Base-by-base conservation (phyloP, 129 eudicot genomes). In the Sambucus nigra region DNA sequence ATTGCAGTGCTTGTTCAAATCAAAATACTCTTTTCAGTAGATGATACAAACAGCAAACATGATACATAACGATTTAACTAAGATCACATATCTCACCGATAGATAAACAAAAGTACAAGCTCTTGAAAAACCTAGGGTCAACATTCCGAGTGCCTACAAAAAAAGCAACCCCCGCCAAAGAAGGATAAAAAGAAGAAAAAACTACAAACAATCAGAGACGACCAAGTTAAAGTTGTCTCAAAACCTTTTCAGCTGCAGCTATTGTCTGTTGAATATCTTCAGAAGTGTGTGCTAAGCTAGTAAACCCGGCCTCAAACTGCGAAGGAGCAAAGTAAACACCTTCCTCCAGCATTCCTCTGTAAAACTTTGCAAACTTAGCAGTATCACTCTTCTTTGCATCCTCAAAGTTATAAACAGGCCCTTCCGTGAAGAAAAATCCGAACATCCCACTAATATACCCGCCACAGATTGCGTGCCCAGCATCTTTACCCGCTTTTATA, bases 271-370 rank as follows among this genome's bases (percentile, higher is more conserved):
- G 86, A 70, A 89, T 89, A 53, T 89, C 98, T 62, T 73, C 83
- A 3, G 51, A 1, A 4, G 88, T 81, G 63, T 89, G 98, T 0
- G 88, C 79, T 25, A 89, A 75, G 68, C 98, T 73, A 18, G 95
- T 84, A 68, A 89, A 89, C 55, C 95, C 94, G 5, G 95, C 98
- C 76, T 89, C 95, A 66, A 81, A 89, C 67, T 89, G 95, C 0
- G 98, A 84, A 27, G 98, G 98, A 2, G 95, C 95, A 4, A 89
- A 67, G 26, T 89, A 85, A 26, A 89, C 98, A 33, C 98, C 98
- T 79, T 85, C 98, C 60, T 79, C 89, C 69, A 85, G 65, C 98
- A 85, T 91, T 32, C 86, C 95, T 60, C 94, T 64, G 54, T 69
- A 77, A 27, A 92, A 92, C 63, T 59, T 83, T 0, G 59, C 99